Evolutionary conservation across 768 basidiomycete genomes (phyloP).

Genomic region (Tricholoma flavovirens): DNA sequence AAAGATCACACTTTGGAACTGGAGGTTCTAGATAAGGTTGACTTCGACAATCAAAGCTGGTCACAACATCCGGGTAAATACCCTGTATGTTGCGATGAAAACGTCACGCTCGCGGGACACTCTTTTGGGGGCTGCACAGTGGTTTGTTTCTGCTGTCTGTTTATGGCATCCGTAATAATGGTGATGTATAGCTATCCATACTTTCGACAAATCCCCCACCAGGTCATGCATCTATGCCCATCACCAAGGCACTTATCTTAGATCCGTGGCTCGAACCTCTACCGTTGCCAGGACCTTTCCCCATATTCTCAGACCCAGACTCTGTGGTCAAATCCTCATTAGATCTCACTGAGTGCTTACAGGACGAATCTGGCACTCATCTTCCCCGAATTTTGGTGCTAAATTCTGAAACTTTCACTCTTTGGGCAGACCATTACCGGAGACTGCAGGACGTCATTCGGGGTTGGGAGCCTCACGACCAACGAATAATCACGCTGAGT

Average conservation of each 20-base stretch:
- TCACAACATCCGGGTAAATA: slow-evolving; percentile 13
- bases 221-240: slow-evolving; percentile 40
- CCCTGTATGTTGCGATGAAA: slow-evolving; percentile 26
- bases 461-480: slow-evolving; percentile 45
- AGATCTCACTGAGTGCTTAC: slow-evolving; percentile 5
- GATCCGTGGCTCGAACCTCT: slow-evolving; percentile 87
- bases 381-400: slow-evolving; percentile 53
- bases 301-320: slow-evolving; percentile 14
- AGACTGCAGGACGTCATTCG: slow-evolving; percentile 48
- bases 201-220: slow-evolving; percentile 44
- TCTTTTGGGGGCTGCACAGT: slow-evolving; percentile 45
- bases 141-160: slow-evolving; percentile 21
- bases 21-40: slow-evolving; percentile 30
- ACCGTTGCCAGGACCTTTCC: slow-evolving; percentile 48
- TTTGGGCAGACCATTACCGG: slow-evolving; percentile 73
- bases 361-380: background rate
- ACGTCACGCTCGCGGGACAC: slow-evolving; percentile 38
- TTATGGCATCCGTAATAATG: background rate
- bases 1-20: slow-evolving; percentile 28
- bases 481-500: slow-evolving; percentile 46
- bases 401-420: slow-evolving; percentile 72
- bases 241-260: slow-evolving; percentile 54
- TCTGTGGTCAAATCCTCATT: slow-evolving; percentile 5
- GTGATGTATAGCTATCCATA: slow-evolving; percentile 44
- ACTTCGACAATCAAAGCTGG: slow-evolving; percentile 40